Base-by-base conservation (phyloP, 1,139 yeast genomes). In the Pneumocystis carinii region DNA sequence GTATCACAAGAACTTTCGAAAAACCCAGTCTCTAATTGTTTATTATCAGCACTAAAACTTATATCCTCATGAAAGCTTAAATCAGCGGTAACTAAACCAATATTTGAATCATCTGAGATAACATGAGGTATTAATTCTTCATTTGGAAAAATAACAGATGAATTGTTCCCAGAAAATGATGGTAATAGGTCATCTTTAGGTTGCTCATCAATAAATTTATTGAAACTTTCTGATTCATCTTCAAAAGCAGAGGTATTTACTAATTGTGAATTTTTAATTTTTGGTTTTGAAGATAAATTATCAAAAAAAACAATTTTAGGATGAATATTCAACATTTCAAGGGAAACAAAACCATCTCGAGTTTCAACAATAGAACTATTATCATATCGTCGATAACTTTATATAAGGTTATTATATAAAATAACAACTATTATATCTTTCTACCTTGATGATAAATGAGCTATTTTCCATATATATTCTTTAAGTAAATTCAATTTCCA, bases 401-500 rank as follows among this genome's bases (percentile, higher is more conserved):
- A 12, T 24, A 12, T 1, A 48, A 19, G 7, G 27, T 48, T 48
- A 48, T 24, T 48, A 48, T 48, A 48, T 24, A 17, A 48, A 24
- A 48, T 15, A 24, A 1, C 29, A 58, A 42, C 41, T 64, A 27
- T 55, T 59, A 48, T 57, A 53, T 62, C 64, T 32, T 63, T 24
- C 14, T 48, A 48, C 55, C 32, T 48, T 24, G 15, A 41, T 17
- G 53, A 48, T 48, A 24, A 24, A 12, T 65, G 32, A 3, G 87
- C 82, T 2, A 85, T 83, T 65, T 84, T 81, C 68, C 76, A 79
- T 7, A 90, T 80, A 69, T 89, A 87, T 59, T 84, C 85, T 64
- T 90, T 77, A 62, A 89, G 71, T 10, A 81, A 81, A 48, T 84
- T 83, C 6, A 92, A 75, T 73, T 90, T 92, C 97, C 97, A 90